phyloP scores from a whole-genome alignment of 2,329 filamentous ascomycete genomes.

The Polychaeton citri region DNA sequence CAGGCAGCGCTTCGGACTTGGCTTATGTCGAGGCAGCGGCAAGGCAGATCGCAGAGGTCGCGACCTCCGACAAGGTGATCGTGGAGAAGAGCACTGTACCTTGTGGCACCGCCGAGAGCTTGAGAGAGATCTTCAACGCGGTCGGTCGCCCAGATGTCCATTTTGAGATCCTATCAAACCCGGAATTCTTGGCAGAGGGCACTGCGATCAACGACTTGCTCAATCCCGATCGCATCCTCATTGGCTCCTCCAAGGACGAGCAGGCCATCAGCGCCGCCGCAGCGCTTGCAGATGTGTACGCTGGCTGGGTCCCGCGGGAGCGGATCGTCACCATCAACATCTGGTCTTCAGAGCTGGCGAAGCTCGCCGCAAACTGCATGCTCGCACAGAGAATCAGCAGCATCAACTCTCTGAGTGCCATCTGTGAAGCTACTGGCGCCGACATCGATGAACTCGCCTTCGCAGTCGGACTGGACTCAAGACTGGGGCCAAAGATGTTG shows the following conservation, averaged over 20 bases:
- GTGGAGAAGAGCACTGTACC: conserved; percentile 76
- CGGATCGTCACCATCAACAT: conserved; percentile 60
- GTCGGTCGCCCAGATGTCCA: conserved; percentile 46
- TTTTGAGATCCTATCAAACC: conserved; percentile 69
- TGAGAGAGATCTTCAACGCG: conserved; percentile 49
- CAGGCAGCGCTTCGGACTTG: conserved; percentile 60
- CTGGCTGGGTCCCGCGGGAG: conserved; percentile 53
- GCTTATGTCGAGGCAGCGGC: conserved; percentile 58
- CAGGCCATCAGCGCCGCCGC: conserved; percentile 49
- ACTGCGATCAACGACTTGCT: conserved; percentile 61
- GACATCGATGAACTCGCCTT: conserved; percentile 60
- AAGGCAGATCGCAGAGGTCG: conserved; percentile 51
- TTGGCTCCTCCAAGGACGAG: conserved; percentile 52
- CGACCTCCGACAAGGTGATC: conserved; percentile 55
- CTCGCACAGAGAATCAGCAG: conserved; percentile 68
- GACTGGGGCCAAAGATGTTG: conserved; percentile 61
- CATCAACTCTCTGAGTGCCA: conserved; percentile 69
- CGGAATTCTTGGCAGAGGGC: conserved; percentile 68
- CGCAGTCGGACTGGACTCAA: conserved; percentile 51
- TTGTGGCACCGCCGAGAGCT: conserved; percentile 57
- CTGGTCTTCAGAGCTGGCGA: conserved; percentile 67
- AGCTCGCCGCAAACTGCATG: conserved; percentile 69
- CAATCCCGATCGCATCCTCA: conserved; percentile 59
- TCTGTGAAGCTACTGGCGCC: conserved; percentile 64
- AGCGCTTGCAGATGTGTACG: conserved; percentile 53